These are phyloP conservation scores for Mortierella hygrophila DNA, from an alignment of 192 early-diverging fungal genomes.

Conservation along the genomic window DNA sequence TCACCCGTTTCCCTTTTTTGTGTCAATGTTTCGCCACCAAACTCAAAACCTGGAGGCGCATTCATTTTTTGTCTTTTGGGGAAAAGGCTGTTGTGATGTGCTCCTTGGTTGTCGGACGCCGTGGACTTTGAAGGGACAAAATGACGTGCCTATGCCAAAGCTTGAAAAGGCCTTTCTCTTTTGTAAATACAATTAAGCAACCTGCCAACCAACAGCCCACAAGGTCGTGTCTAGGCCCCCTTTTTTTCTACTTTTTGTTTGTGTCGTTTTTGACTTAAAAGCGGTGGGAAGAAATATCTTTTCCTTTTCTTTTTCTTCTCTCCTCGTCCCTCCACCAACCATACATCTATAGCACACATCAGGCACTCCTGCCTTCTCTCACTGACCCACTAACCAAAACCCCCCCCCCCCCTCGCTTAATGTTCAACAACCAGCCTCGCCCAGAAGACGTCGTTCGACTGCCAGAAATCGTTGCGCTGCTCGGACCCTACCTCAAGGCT, in stretches of 20 bases:
- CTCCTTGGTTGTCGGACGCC: too few species aligned
- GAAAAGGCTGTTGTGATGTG: too few species aligned
- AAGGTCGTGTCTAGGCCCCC: too few species aligned
- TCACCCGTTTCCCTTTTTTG: background rate
- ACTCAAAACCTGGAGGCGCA: background rate
- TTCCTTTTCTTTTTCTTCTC: background rate
- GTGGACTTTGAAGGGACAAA: too few species aligned
- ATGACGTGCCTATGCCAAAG: too few species aligned
- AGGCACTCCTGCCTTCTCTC: background rate
- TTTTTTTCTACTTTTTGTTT: background rate
- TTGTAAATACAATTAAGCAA: too few species aligned
- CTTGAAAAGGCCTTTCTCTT: too few species aligned
- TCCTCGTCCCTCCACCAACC: background rate
- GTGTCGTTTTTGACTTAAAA: background rate
- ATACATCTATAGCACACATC: background rate
- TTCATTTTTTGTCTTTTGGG: too few species aligned
- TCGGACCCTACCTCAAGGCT: background rate
- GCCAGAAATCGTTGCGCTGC: background rate
- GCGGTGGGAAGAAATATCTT: background rate
- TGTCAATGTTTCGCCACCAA: background rate
- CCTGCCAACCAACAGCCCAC: too few species aligned
- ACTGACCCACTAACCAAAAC: too few species aligned
- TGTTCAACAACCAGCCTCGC: background rate
- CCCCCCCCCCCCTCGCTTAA: background rate
- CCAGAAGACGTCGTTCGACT: background rate